Evolutionary conservation across 306 rosid species (phyloP), one percentile per base, ranked within the genome.

Genomic region (Prunus davidiana): DNA sequence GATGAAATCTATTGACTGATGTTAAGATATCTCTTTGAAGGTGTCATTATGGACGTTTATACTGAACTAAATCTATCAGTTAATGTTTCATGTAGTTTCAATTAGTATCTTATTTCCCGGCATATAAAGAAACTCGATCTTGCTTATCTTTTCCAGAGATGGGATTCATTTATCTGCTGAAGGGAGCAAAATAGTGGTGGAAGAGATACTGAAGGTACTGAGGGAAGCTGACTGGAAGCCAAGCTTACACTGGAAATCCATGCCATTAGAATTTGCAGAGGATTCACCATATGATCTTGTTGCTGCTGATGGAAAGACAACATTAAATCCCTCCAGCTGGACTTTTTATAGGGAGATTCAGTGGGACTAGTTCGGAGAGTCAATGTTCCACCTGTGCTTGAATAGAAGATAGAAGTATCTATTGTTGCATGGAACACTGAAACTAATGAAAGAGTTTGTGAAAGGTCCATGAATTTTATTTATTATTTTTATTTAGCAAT

Each of bases 181-280:
- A 79, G 99, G 98, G 78, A 96, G 93, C 93, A 92, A 91, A 73
- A 72, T 91, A 65, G 94, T 92, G 77, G 98, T 82, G 76, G 83
- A 71, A 81, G 98, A 91, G 91, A 88, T 92, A 81, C 83, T 96
- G 56, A 81, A 83, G 77, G 92, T 91, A 61, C 84, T 96, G 7
- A 92, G 89, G 84, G 91, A 83, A 76, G 92, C 97, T 10, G 90
- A 92, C 22, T 96, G 97, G 99, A 81, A 92, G 83, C 98, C 98
- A 64, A 75, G 92, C 76, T 85, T 92, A 3, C 97, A 91, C 77
- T 96, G 99, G 99, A 89, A 88, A 75, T 82, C 94, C 20, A 64
- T 96, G 76, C 86, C 91, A 2, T 87, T 97, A 18, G 98, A 96
- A 77, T 96, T 91, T 80, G 50, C 90, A 8, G 93, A 96, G 78